Evolutionary conservation across 2,329 filamentous ascomycete genomes (phyloP).

Genomic region (Fusarium pseudonygamai): DNA sequence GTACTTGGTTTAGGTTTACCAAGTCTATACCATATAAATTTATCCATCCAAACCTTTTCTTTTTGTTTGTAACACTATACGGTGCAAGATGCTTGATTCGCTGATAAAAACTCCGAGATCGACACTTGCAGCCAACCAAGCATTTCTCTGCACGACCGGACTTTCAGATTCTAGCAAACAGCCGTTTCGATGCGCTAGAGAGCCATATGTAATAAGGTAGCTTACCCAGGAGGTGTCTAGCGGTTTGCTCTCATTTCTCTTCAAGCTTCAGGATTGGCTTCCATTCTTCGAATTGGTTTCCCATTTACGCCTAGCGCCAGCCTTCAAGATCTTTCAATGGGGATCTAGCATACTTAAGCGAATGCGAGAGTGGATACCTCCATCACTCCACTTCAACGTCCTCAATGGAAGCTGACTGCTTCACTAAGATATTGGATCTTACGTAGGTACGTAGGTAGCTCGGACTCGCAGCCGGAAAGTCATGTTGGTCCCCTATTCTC

Average conservation of each 20-base stretch:
- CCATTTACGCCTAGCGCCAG: slow-evolving; percentile 16
- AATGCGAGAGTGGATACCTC: slow-evolving; percentile 26
- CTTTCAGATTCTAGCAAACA: not conserved
- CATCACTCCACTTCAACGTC: slow-evolving; percentile 17
- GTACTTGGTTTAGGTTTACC: not conserved
- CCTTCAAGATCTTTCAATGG: not conserved
- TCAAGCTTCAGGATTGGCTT: not conserved
- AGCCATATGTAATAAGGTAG: not conserved
- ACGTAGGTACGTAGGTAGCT: not conserved
- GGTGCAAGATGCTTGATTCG: not conserved
- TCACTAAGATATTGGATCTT: not conserved
- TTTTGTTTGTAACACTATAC: not conserved
- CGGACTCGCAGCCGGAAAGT: not conserved
- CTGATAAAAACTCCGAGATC: not conserved
- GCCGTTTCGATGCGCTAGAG: no score
- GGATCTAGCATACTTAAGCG: slow-evolving; percentile 14
- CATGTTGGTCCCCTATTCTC: not conserved
- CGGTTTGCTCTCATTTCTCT: not conserved
- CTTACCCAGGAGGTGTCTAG: not conserved
- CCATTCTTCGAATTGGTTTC: slow-evolving; percentile 10
- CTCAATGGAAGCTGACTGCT: slow-evolving; percentile 3
- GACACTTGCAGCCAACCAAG: not conserved
- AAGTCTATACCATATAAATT: not conserved
- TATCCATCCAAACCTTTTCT: not conserved
- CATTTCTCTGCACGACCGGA: not conserved